phyloP scores from a whole-genome alignment of 148 eudicot genomes.

The Spergularia bocconei region DNA sequence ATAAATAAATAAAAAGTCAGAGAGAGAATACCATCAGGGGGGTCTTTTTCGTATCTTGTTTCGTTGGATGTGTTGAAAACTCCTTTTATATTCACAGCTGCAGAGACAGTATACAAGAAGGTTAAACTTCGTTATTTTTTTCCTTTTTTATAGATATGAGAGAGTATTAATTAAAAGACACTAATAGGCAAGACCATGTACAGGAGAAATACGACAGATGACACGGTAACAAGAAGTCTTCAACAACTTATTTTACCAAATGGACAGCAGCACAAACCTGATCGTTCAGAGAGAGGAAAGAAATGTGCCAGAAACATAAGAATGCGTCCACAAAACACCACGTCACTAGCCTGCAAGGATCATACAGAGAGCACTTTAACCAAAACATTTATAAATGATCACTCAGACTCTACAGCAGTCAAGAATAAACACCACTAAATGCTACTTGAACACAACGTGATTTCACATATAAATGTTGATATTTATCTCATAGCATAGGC shows the following conservation, averaged over 20 bases:
- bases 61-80: slow-evolving; percentile 97
- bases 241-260: not conserved
- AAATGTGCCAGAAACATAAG: slow-evolving; percentile 99
- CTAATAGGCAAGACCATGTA: not conserved
- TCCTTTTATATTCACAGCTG: slow-evolving; percentile 99
- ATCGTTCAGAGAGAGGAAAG: slow-evolving; percentile 96
- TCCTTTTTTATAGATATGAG: not conserved
- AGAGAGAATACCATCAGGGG: slow-evolving; percentile 59
- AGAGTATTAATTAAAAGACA: not conserved
- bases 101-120: slow-evolving; percentile 20
- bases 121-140: not conserved
- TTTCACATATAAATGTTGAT: too few species aligned
- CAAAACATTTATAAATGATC: slow-evolving; percentile 1
- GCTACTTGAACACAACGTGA: not conserved
- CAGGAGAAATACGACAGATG: not conserved
- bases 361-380: slow-evolving; percentile 13
- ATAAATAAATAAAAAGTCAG: too few species aligned
- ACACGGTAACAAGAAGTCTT: not conserved
- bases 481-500: too few species aligned
- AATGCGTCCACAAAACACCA: slow-evolving; percentile 95
- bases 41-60: slow-evolving; percentile 87
- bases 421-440: not conserved
- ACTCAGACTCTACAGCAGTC: slow-evolving; percentile 1
- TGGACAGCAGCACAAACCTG: slow-evolving; percentile 49
- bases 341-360: slow-evolving; percentile 87